phyloP scores from a whole-genome alignment of 352 stramenopile species.

The Aphanomyces stellatus region DNA sequence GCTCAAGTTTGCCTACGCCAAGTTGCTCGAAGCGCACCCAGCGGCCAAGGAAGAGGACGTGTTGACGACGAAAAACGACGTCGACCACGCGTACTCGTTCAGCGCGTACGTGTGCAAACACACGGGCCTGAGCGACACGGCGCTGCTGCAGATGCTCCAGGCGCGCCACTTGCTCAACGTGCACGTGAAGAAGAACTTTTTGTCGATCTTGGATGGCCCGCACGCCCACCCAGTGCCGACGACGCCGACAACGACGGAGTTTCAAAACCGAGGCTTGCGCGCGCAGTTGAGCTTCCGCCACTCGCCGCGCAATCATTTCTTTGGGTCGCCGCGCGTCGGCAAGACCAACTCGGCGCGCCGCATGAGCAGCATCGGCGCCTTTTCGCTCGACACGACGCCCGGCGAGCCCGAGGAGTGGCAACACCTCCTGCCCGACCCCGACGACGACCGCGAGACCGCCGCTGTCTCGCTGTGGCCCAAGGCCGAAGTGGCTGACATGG shows the following conservation, averaged over 20 bases:
- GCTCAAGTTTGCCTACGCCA: conserved; percentile 28
- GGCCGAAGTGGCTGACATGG: conserved; percentile 76
- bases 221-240: not conserved
- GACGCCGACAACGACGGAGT: not conserved
- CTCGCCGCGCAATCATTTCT: not conserved
- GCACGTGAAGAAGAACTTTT: conserved; percentile 29
- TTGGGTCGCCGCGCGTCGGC: conserved; percentile 6
- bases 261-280: not conserved
- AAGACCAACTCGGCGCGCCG: not conserved
- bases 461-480: conserved; percentile 53
- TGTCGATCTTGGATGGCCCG: conserved; percentile 9
- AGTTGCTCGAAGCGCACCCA: not conserved
- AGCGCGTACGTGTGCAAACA: conserved; percentile 77
- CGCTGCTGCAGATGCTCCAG: conserved; percentile 79
- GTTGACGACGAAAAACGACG: conserved; percentile 54
- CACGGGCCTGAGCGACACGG: conserved; percentile 70
- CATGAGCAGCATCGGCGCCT: not conserved
- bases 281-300: not conserved
- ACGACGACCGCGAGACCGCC: not conserved
- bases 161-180: conserved; percentile 69
- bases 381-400: conserved; percentile 10
- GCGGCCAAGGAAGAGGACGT: conserved; percentile 19
- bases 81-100: conserved; percentile 79
- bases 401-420: not conserved
- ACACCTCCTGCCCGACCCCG: not conserved